phyloP scores from a whole-genome alignment of 345 rosid genomes.

The Microthlaspi erraticum region DNA sequence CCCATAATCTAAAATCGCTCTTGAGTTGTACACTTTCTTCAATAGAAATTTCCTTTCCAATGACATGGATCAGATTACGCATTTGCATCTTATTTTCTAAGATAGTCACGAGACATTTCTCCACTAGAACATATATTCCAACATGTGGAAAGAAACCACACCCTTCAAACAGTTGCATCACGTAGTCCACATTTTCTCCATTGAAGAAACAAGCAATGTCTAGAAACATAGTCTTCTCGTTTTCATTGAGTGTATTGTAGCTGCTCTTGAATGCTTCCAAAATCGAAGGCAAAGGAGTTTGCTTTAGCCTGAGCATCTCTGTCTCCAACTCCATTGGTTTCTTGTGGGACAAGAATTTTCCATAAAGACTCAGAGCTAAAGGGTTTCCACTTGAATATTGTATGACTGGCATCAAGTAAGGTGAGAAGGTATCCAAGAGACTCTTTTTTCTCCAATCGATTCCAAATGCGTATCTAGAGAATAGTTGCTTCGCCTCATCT shows the following conservation, averaged over 20 bases:
- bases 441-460: slow-evolving; percentile 1
- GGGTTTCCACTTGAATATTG: slow-evolving; percentile 4
- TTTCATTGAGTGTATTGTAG: slow-evolving; percentile 11
- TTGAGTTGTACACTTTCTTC: neutral
- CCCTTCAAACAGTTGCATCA: neutral
- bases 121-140: slow-evolving; percentile 1
- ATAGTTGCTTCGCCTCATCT: slow-evolving; percentile 4
- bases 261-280: slow-evolving; percentile 7
- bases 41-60: neutral
- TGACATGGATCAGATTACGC: neutral
- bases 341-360: neutral
- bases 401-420: slow-evolving; percentile 1
- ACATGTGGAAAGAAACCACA: slow-evolving; percentile 11
- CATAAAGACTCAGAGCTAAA: slow-evolving; percentile 7
- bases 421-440: neutral
- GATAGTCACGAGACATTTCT: slow-evolving; percentile 2
- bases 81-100: slow-evolving; percentile 2
- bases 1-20: neutral
- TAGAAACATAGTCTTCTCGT: slow-evolving; percentile 7
- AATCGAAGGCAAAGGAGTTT: neutral
- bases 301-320: slow-evolving; percentile 1
- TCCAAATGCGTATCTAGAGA: neutral
- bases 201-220: slow-evolving; percentile 14
- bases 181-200: neutral
- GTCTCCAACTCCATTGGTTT: neutral